Percentiles rank a stretch among this genome's conserved stretches.
Conservation (phyloP, 2,329 filamentous ascomycete species). For the Coniochaeta prunicola region DNA sequence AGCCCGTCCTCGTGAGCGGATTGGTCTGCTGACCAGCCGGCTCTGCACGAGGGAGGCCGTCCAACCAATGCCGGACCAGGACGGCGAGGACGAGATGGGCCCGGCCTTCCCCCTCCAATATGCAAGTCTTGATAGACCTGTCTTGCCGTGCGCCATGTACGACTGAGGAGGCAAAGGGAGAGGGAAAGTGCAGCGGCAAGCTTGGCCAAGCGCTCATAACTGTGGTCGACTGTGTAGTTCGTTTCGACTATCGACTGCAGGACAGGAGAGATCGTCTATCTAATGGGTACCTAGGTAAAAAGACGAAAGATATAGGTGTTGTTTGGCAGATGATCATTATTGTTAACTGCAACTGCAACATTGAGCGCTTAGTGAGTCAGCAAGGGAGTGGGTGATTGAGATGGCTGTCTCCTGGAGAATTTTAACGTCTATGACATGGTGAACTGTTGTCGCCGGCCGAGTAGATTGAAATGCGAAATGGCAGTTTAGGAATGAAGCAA, state of each 20-base stretch:
- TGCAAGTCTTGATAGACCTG: neutral
- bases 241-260: too few species aligned
- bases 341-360: neutral
- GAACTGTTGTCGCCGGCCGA: too few species aligned
- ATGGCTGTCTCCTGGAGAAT: neutral
- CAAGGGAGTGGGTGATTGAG: too few species aligned
- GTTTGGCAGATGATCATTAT: neutral
- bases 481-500: too few species aligned
- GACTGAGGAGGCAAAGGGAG: neutral
- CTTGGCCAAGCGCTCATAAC: too few species aligned
- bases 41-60: slow-evolving; percentile 7
- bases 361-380: too few species aligned
- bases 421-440: neutral
- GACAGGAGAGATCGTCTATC: too few species aligned
- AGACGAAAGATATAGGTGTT: too few species aligned
- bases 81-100: neutral
- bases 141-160: neutral
- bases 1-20: slow-evolving; percentile 9
- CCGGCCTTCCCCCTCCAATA: neutral
- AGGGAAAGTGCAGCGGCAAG: too few species aligned
- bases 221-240: too few species aligned
- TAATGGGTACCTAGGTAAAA: too few species aligned
- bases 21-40: slow-evolving; percentile 11
- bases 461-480: too few species aligned
- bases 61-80: slow-evolving; percentile 4